Conservation (phyloP, 352 stramenopile genomes). For the Phytophthora pisi region DNA sequence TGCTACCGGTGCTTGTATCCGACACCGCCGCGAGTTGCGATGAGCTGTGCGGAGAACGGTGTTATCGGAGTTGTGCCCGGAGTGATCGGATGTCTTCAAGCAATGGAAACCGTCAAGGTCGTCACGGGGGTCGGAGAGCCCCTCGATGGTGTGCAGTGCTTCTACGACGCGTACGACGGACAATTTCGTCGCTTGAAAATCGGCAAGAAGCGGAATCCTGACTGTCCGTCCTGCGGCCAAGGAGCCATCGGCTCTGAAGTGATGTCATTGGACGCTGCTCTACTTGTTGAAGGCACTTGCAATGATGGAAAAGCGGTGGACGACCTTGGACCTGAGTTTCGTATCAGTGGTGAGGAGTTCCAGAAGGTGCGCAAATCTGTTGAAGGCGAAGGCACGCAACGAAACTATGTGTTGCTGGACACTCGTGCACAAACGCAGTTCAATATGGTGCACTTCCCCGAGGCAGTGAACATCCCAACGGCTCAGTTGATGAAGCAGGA, state of each 20-base stretch:
- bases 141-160: conserved; percentile 67
- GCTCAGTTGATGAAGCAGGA: conserved; percentile 45
- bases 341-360: conserved; percentile 49
- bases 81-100: conserved; percentile 94
- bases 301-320: conserved; percentile 4
- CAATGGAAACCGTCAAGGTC: conserved; percentile 94
- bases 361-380: conserved; percentile 29
- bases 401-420: conserved; percentile 63
- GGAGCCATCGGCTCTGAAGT: neutral
- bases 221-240: conserved; percentile 48
- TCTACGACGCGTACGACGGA: conserved; percentile 83
- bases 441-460: conserved; percentile 77
- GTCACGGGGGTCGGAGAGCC: conserved; percentile 68
- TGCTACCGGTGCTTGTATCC: conserved; percentile 99
- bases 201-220: conserved; percentile 34
- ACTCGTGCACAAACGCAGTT: conserved; percentile 64
- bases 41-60: conserved; percentile 95
- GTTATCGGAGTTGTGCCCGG: conserved; percentile 96
- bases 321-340: conserved; percentile 35
- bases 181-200: conserved; percentile 76
- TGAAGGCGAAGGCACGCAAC: neutral
- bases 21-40: conserved; percentile 64
- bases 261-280: conserved; percentile 5
- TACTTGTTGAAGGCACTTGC: conserved; percentile 27
- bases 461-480: conserved; percentile 73